Evolutionary conservation across 768 basidiomycete species (phyloP).

Genomic region (Trametes cubensis): DNA sequence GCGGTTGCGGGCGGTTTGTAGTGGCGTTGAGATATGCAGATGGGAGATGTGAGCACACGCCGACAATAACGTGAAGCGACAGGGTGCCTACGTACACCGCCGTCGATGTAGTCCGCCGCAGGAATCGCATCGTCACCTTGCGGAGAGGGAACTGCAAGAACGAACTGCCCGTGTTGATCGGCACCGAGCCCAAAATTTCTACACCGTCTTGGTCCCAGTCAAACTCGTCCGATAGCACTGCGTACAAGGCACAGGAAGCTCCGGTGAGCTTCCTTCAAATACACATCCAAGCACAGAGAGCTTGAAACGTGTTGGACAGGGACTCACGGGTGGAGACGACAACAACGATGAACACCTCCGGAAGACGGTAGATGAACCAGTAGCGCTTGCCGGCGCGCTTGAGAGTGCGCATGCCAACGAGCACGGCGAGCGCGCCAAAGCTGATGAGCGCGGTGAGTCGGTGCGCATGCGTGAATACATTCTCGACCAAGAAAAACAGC

Average conservation of each 20-base stretch:
- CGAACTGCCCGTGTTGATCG: constrained; percentile 57
- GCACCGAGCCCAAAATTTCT: constrained; percentile 79
- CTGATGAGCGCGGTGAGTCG: constrained; percentile 72
- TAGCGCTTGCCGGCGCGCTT: constrained; percentile 61
- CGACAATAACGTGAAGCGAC: neutral
- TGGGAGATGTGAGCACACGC: neutral
- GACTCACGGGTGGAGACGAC: constrained; percentile 73
- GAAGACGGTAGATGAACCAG: constrained; percentile 78
- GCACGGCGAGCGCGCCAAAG: constrained; percentile 63
- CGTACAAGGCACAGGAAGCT: neutral
- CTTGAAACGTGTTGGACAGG: neutral
- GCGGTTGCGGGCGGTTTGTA: too few relatives aligned
- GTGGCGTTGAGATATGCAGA: too few relatives aligned
- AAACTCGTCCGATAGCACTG: constrained; percentile 71
- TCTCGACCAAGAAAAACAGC: constrained; percentile 68
- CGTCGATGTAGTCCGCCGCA: constrained; percentile 82
- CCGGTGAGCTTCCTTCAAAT: neutral
- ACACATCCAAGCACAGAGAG: neutral
- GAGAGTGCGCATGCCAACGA: constrained; percentile 63
- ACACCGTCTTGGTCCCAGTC: constrained; percentile 80
- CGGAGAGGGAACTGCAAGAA: constrained; percentile 79
- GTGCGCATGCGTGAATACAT: constrained; percentile 61
- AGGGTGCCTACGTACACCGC: constrained; percentile 70
- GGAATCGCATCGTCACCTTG: constrained; percentile 57
- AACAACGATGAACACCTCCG: constrained; percentile 90